Conservation (phyloP, 495 filamentous ascomycete genomes). For the Penicillium fimorum region DNA sequence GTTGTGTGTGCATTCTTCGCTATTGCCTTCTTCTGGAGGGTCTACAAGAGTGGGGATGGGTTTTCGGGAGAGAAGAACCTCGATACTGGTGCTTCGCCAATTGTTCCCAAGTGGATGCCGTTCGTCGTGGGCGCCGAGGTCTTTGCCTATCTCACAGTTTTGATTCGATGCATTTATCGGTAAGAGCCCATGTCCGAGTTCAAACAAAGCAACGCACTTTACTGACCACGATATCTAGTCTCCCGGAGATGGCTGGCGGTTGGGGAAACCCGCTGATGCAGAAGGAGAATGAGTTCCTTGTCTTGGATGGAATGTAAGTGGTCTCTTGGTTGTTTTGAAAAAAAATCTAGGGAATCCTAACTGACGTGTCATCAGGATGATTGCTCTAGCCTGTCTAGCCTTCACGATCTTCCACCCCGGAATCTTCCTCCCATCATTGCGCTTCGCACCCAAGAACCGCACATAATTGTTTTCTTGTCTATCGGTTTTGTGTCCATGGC, state of each 20-base stretch:
- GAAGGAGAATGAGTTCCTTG: slow-evolving; percentile 59
- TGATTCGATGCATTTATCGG: slow-evolving; percentile 69
- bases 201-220: neutral
- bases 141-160: slow-evolving; percentile 58
- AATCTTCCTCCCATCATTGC: slow-evolving; percentile 46
- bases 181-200: slow-evolving; percentile 15
- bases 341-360: neutral
- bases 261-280: slow-evolving; percentile 67
- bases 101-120: slow-evolving; percentile 41
- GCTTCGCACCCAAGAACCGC: slow-evolving; percentile 31
- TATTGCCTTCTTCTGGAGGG: slow-evolving; percentile 49
- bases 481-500: neutral
- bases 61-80: slow-evolving; percentile 31
- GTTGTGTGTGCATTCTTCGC: slow-evolving; percentile 52
- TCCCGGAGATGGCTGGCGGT: slow-evolving; percentile 64
- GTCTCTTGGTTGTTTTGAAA: neutral
- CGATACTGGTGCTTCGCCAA: slow-evolving; percentile 22
- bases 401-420: slow-evolving; percentile 53
- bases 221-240: slow-evolving; percentile 28
- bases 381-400: slow-evolving; percentile 42
- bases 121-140: slow-evolving; percentile 51
- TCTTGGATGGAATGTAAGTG: slow-evolving; percentile 55
- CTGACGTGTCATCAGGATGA: slow-evolving; percentile 40
- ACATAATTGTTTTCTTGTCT: slow-evolving; percentile 7
- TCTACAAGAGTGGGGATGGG: slow-evolving; percentile 36